These are phyloP conservation scores for Boletus edulis DNA, from an alignment of 768 basidiomycete genomes.

Conservation along the genomic window DNA sequence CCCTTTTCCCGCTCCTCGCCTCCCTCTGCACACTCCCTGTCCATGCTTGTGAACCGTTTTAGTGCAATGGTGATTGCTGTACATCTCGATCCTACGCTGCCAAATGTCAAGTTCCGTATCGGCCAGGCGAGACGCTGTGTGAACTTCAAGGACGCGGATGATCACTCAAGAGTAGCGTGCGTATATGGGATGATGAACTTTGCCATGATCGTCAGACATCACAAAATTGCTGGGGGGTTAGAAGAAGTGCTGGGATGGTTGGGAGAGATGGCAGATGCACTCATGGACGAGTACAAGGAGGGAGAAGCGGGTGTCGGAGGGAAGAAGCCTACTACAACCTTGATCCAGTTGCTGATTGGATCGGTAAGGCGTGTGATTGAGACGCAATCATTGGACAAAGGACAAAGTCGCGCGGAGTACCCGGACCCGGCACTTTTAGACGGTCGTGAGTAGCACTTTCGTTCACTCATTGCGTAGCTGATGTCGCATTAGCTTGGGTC, in stretches of 20 bases:
- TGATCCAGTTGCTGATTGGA: slow-evolving; percentile 54
- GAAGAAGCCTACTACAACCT: slow-evolving; percentile 32
- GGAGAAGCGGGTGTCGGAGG: slow-evolving; percentile 22
- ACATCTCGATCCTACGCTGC: slow-evolving; percentile 56
- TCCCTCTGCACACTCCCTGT: slow-evolving; percentile 54
- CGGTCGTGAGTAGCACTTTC: slow-evolving; percentile 40
- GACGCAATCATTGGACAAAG: slow-evolving; percentile 38
- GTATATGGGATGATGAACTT: slow-evolving; percentile 76
- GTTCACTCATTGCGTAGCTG: slow-evolving; percentile 2
- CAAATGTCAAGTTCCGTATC: slow-evolving; percentile 51
- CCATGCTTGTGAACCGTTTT: slow-evolving; percentile 82
- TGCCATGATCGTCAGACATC: slow-evolving; percentile 56
- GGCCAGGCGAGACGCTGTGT: slow-evolving; percentile 67
- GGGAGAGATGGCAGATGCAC: slow-evolving; percentile 49
- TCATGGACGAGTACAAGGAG: slow-evolving; percentile 55
- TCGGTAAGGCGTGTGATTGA: slow-evolving; percentile 53
- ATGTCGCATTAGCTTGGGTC: slow-evolving; percentile 51
- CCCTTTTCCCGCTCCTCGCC: slow-evolving; percentile 55
- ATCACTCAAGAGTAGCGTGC: slow-evolving; percentile 61
- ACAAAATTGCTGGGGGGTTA: slow-evolving; percentile 42
- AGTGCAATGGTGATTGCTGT: slow-evolving; percentile 68
- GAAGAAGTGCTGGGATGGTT: slow-evolving; percentile 62
- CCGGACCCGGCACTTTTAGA: slow-evolving; percentile 62
- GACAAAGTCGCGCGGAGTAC: slow-evolving; percentile 39
- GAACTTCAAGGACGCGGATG: slow-evolving; percentile 62